These are phyloP conservation scores for Boletus subcaerulescens DNA, from an alignment of 768 basidiomycete genomes.

Conservation along the genomic window DNA sequence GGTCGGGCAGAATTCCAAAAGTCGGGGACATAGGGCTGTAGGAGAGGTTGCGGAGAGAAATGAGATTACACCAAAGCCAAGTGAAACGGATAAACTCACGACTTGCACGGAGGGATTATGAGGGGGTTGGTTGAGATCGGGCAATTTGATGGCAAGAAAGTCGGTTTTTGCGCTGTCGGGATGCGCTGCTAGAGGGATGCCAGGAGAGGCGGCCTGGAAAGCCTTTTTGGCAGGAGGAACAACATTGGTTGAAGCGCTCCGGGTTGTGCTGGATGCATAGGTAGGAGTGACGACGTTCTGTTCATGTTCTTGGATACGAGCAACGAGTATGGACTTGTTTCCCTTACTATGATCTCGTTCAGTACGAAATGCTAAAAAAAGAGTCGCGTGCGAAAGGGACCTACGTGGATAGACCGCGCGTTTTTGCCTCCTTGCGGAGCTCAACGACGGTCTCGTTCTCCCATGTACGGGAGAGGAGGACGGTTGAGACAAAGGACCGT, in stretches of 20 bases:
- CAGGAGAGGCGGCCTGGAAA: constrained; percentile 36
- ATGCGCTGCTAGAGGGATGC: constrained; percentile 40
- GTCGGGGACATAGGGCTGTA: constrained; percentile 58
- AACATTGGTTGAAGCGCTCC: constrained; percentile 24
- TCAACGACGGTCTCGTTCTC: constrained; percentile 48
- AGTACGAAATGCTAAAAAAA: not conserved
- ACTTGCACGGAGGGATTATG: constrained; percentile 50
- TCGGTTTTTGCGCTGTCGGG: constrained; percentile 19
- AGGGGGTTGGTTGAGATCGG: constrained; percentile 47
- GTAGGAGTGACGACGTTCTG: constrained; percentile 20
- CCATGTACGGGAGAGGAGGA: constrained; percentile 56
- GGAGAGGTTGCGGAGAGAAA: not conserved
- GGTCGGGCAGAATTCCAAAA: constrained; percentile 52
- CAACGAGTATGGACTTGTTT: constrained; percentile 54
- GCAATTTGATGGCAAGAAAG: constrained; percentile 52
- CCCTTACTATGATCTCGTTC: constrained; percentile 43
- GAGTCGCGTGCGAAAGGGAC: constrained; percentile 16
- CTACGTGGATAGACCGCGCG: constrained; percentile 55
- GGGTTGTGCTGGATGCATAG: constrained; percentile 17
- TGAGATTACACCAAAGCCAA: constrained; percentile 3
- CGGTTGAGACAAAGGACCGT: constrained; percentile 49
- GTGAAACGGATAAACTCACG: constrained; percentile 39
- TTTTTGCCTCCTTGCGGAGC: constrained; percentile 52
- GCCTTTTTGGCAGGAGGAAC: constrained; percentile 24
- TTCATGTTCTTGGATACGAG: constrained; percentile 54